A percentile compares a stretch with the other conserved stretches of the same genome.
Evolutionary conservation across 495 filamentous ascomycete genomes (phyloP).

Genomic region (Parmelia sp.): DNA sequence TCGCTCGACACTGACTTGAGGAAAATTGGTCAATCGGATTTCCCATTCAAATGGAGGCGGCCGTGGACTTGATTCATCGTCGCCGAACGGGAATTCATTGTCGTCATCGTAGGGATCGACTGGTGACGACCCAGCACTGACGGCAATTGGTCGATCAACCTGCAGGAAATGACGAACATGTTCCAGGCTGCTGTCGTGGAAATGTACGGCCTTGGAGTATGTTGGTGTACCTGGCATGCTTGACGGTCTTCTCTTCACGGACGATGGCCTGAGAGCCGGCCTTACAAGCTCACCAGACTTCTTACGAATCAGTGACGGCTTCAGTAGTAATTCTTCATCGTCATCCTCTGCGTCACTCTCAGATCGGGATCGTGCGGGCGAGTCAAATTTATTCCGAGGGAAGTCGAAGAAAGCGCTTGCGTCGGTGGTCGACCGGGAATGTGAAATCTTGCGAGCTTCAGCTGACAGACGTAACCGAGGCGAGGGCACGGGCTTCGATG

Average conservation of each 20-base stretch:
- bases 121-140: slow-evolving; percentile 92
- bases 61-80: slow-evolving; percentile 40
- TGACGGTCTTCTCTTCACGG: slow-evolving; percentile 66
- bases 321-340: slow-evolving; percentile 48
- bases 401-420: slow-evolving; percentile 46
- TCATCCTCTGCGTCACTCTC: slow-evolving; percentile 56
- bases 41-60: slow-evolving; percentile 73
- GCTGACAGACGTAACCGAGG: slow-evolving; percentile 40
- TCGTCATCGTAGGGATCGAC: slow-evolving; percentile 80
- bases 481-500: slow-evolving; percentile 28
- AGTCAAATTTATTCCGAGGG: slow-evolving; percentile 46
- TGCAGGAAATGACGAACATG: slow-evolving; percentile 93
- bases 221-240: slow-evolving; percentile 98
- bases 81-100: slow-evolving; percentile 74
- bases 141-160: slow-evolving; percentile 85
- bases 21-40: slow-evolving; percentile 77
- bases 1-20: slow-evolving; percentile 57
- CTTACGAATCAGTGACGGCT: slow-evolving; percentile 88
- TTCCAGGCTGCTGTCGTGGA: slow-evolving; percentile 79
- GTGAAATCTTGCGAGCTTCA: slow-evolving; percentile 62
- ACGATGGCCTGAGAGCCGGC: slow-evolving; percentile 76
- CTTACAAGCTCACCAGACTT: slow-evolving; percentile 96
- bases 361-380: slow-evolving; percentile 47
- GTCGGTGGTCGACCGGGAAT: slow-evolving; percentile 82
- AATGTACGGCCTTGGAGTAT: slow-evolving; percentile 91